These are phyloP conservation scores for Colletotrichum sp. DNA, from an alignment of 2,329 filamentous ascomycete genomes.

Conservation along the genomic window DNA sequence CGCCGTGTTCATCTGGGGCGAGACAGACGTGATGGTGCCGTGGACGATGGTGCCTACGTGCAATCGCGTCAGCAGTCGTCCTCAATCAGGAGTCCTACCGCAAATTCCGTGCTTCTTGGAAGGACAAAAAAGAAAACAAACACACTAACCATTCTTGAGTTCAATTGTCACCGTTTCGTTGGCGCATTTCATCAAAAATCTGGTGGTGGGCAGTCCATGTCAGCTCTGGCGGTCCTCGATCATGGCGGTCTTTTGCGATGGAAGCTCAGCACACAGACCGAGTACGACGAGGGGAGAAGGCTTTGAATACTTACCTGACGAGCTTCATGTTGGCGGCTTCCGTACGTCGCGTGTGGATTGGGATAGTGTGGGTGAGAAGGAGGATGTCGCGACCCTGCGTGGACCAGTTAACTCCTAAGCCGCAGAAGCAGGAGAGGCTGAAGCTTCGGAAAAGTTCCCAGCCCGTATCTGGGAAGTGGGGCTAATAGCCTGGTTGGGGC, in stretches of 20 bases:
- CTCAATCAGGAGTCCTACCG: neutral
- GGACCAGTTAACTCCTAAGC: neutral
- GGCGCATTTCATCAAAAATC: constrained; percentile 99
- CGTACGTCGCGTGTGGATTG: neutral
- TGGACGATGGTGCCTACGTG: constrained; percentile 86
- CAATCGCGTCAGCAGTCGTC: neutral
- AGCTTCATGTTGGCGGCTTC: constrained; percentile 80
- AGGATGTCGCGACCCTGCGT: neutral
- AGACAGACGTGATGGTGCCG: constrained; percentile 95
- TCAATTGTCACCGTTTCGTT: constrained; percentile 99
- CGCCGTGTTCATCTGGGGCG: constrained; percentile 98
- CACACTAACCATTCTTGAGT: constrained; percentile 85
- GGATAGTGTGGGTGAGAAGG: neutral
- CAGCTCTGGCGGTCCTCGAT: constrained; percentile 27
- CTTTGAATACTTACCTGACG: constrained; percentile 74
- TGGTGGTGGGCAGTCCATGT: constrained; percentile 44
- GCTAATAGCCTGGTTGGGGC: neutral
- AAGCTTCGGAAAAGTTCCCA: constrained; percentile 19
- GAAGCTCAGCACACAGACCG: constrained; percentile 18
- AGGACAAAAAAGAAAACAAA: neutral
- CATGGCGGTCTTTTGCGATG: neutral
- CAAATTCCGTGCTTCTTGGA: neutral
- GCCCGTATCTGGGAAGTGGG: constrained; percentile 18
- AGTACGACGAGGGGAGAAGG: constrained; percentile 32
- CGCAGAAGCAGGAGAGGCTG: constrained; percentile 3